Evolutionary conservation across 805 yeast species (phyloP).

Genomic region (Saturnispora ahearnii): DNA sequence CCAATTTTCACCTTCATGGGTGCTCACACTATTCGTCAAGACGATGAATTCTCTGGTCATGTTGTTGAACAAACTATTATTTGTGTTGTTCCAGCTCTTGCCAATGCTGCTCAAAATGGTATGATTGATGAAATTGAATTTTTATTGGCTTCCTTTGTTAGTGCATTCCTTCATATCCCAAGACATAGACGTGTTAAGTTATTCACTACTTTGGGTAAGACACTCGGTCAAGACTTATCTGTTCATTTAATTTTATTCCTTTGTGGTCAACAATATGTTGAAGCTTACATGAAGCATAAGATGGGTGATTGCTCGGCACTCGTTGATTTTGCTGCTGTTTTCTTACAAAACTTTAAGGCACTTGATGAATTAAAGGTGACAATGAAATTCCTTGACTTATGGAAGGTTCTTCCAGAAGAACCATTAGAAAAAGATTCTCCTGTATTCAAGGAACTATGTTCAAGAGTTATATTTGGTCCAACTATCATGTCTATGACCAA

Average conservation of each 20-base stretch:
- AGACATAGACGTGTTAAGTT: slow-evolving; percentile 88
- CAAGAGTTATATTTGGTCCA: slow-evolving; percentile 57
- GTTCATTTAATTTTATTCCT: slow-evolving; percentile 67
- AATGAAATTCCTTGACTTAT: slow-evolving; percentile 40
- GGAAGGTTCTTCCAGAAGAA: slow-evolving; percentile 38
- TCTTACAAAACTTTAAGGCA: slow-evolving; percentile 59
- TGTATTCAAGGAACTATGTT: slow-evolving; percentile 31
- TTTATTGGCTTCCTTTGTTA: slow-evolving; percentile 77
- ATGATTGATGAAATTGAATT: slow-evolving; percentile 67
- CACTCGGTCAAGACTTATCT: slow-evolving; percentile 60
- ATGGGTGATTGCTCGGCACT: slow-evolving; percentile 57
- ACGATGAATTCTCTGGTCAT: slow-evolving; percentile 87
- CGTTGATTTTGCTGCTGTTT: slow-evolving; percentile 63
- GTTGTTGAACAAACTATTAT: slow-evolving; percentile 88
- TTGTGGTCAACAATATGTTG: slow-evolving; percentile 70
- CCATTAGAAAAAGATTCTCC: slow-evolving; percentile 32
- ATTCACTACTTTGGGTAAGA: slow-evolving; percentile 66
- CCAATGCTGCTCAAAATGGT: slow-evolving; percentile 37
- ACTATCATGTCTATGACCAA: slow-evolving; percentile 42
- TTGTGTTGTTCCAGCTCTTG: slow-evolving; percentile 85
- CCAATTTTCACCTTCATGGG: slow-evolving; percentile 99
- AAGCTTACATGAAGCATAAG: slow-evolving; percentile 45
- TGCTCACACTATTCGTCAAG: slow-evolving; percentile 92
- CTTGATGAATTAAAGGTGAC: slow-evolving; percentile 57
- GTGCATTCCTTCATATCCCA: slow-evolving; percentile 93